A percentile compares a stretch with the other conserved stretches of the same genome.
Evolutionary conservation across 495 filamentous ascomycete genomes (phyloP).

Genomic region (Copromyces sp.): DNA sequence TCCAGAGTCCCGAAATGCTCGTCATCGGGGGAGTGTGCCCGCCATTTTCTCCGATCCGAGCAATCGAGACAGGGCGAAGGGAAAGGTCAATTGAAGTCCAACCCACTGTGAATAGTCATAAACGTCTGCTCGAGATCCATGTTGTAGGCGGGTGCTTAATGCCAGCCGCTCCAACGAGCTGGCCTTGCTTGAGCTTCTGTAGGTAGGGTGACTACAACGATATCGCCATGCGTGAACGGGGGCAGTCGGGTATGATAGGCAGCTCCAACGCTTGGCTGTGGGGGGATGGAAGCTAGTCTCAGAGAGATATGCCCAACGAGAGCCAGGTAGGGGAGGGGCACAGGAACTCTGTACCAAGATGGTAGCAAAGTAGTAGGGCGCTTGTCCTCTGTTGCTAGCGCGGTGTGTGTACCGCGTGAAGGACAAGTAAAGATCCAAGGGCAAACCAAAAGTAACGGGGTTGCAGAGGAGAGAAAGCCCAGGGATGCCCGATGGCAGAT

Average conservation of each 20-base stretch:
- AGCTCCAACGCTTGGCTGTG: constrained; percentile 1
- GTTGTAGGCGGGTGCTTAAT: constrained; percentile 19
- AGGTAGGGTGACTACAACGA: constrained; percentile 16
- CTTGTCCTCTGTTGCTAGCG: not conserved
- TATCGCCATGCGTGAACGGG: constrained; percentile 22
- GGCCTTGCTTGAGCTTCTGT: constrained; percentile 19
- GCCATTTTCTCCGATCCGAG: not conserved
- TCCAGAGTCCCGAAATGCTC: not conserved
- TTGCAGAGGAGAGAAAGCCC: not conserved
- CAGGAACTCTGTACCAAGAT: constrained; percentile 1
- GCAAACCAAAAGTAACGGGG: not conserved
- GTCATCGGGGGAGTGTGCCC: not conserved
- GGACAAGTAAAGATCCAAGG: constrained; percentile 5
- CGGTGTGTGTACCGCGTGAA: not conserved
- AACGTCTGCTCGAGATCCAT: constrained; percentile 77
- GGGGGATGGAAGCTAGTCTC: constrained; percentile 9
- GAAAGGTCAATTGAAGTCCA: constrained; percentile 6
- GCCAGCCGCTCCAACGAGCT: constrained; percentile 28
- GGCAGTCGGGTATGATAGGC: constrained; percentile 1
- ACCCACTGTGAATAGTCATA: constrained; percentile 84
- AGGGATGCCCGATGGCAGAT: not conserved
- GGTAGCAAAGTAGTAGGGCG: not conserved
- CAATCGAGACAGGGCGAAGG: constrained; percentile 6
- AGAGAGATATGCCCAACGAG: constrained; percentile 1
- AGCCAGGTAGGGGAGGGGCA: constrained; percentile 6